Conservation (phyloP, 257 asterid species). For the Fraxinus quadrangulata region DNA sequence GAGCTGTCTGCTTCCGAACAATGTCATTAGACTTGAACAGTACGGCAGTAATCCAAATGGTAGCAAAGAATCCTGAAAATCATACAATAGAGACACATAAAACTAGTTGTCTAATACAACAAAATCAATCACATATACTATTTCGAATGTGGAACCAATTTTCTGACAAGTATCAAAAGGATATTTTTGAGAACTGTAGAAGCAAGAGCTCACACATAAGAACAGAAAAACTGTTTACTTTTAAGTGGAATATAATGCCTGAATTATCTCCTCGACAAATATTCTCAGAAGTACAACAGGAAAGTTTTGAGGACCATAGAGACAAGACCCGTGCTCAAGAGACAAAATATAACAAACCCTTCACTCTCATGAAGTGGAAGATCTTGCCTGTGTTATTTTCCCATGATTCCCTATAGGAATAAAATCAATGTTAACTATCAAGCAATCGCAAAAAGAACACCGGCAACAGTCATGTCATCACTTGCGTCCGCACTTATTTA, state of each 20-base stretch:
- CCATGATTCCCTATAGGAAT: slow-evolving; percentile 8
- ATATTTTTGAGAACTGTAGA: neutral
- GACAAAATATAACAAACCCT: neutral
- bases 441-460: neutral
- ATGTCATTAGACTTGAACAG: slow-evolving; percentile 81
- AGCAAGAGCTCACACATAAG: neutral
- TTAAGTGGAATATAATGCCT: neutral
- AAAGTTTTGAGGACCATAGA: slow-evolving; percentile 1
- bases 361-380: slow-evolving; percentile 13
- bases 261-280: neutral
- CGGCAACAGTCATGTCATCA: neutral
- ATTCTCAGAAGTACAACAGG: neutral
- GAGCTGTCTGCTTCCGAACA: slow-evolving; percentile 79
- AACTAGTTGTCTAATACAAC: neutral
- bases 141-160: neutral
- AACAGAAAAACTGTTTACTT: neutral
- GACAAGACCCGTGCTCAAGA: neutral
- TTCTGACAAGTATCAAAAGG: neutral
- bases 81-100: neutral
- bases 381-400: neutral
- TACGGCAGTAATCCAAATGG: slow-evolving; percentile 65
- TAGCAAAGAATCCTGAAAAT: slow-evolving; percentile 59
- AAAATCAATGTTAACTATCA: neutral
- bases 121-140: neutral
- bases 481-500: neutral